phyloP scores from a whole-genome alignment of 1,284 basidiomycete species.

The Trichosporon faecale region DNA sequence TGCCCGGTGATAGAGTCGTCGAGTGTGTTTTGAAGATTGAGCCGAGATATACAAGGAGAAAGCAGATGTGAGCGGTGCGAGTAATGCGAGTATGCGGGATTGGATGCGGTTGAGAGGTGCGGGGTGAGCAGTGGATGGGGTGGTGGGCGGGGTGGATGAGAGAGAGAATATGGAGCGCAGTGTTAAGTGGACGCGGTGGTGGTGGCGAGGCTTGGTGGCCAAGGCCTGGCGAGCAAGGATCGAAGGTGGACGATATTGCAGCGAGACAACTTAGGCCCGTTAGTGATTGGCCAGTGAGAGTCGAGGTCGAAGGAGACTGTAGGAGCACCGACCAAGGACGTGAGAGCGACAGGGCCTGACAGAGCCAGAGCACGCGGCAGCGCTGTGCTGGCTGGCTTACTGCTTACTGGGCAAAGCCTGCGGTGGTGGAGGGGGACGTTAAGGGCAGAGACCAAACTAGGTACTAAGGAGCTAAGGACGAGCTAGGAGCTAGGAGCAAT shows the following conservation, averaged over 20 bases:
- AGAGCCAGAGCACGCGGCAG: neutral
- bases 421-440: neutral
- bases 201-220: constrained; percentile 1
- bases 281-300: constrained; percentile 1
- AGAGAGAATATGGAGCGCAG: neutral
- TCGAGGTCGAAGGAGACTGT: neutral
- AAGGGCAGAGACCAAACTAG: constrained; percentile 2
- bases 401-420: neutral
- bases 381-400: neutral
- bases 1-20: neutral
- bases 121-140: neutral
- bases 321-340: neutral
- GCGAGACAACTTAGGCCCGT: constrained; percentile 5
- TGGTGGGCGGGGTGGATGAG: neutral
- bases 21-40: neutral
- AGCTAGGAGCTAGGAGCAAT: neutral
- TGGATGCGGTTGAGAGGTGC: neutral
- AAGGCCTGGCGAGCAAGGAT: neutral
- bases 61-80: neutral
- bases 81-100: neutral
- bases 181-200: neutral
- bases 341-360: neutral
- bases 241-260: constrained; percentile 8
- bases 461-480: too few relatives aligned
- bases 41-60: neutral